Percentiles rank a stretch among this genome's conserved stretches.
Conservation (phyloP, 106 monocot genomes). For the Platanthera zijinensis region DNA sequence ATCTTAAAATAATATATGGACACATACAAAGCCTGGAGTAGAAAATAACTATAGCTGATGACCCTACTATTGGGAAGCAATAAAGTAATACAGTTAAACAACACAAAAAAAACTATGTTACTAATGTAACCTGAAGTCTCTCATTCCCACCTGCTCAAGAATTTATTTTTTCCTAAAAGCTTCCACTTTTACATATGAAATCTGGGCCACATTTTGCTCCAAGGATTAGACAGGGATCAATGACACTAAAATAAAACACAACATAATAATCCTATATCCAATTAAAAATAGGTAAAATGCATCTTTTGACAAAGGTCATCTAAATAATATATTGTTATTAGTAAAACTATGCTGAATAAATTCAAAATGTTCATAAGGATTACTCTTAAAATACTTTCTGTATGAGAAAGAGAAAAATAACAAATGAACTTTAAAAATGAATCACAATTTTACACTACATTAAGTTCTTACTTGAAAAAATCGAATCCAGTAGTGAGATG, state of each 20-base stretch:
- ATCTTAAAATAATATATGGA: too few species aligned
- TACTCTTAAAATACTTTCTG: too few species aligned
- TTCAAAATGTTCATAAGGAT: too few species aligned
- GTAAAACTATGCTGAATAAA: too few species aligned
- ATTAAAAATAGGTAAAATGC: not conserved
- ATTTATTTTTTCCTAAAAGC: slow-evolving; percentile 56
- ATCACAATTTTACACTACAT: not conserved
- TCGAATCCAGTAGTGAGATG: slow-evolving; percentile 88
- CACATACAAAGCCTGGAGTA: too few species aligned
- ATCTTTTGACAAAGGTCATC: too few species aligned
- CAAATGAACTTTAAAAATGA: not conserved
- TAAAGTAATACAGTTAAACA: too few species aligned
- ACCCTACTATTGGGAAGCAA: too few species aligned
- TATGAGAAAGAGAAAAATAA: not conserved
- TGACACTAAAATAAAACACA: slow-evolving; percentile 18
- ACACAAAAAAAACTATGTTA: too few species aligned
- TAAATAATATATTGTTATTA: too few species aligned
- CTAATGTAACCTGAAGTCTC: too few species aligned
- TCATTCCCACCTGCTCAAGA: slow-evolving; percentile 39
- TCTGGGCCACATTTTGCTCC: slow-evolving; percentile 54
- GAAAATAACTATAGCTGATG: too few species aligned
- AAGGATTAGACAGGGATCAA: slow-evolving; percentile 48
- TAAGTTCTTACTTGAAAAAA: slow-evolving; percentile 62
- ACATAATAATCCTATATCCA: not conserved
- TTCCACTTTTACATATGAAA: slow-evolving; percentile 50